Base-by-base conservation (phyloP, 306 rosid genomes). In the Notholithocarpus densiflorus region DNA sequence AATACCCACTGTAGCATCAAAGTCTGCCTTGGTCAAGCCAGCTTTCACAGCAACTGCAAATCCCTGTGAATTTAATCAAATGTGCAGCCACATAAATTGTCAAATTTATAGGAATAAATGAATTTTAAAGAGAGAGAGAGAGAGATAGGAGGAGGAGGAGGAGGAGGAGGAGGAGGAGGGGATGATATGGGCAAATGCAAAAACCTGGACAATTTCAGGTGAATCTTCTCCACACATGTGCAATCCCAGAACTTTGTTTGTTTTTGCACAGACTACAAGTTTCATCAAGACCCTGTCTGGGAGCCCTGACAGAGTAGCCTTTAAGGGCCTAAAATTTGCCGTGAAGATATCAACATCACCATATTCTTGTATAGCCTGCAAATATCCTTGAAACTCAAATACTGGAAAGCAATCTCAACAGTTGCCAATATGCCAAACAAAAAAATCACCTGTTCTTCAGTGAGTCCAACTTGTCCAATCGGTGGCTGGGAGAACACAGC, bases 401-500 rank as follows among this genome's bases (percentile, higher is more conserved):
- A 79, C 57, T 17, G 27, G n/a, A 56, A 4, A 54, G 78, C 43
- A 27, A 71, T 66, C 83, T 78, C 26, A 57, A n/a, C 82, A 65
- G 34, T 52, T 19, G 73, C n/a, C 65, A 68, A 78, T 82, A 78
- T 43, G 6, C 21, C 69, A 2, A 77, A 59, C 11, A 73, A 32
- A 55, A 68, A 79, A 54, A 53, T 79, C 72, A 93, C 99, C 97
- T 90, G 94, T 80, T 96, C 99, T 89, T 96, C 98, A 2, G 90
- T 79, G 77, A 91, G 94, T 79, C 99, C 99, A 85, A 96, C 99
- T 86, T 79, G 88, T 77, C 92, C 98, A 79, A 93, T 89, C 32
- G 99, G 98, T 75, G 99, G 99, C 84, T 96, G 99, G 66, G 98
- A 91, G 83, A 96, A 96, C 82, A 96, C 99, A 86, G 99, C 98